phyloP scores from a whole-genome alignment of 2,329 filamentous ascomycete genomes.

The Metarhizium guizhouense region DNA sequence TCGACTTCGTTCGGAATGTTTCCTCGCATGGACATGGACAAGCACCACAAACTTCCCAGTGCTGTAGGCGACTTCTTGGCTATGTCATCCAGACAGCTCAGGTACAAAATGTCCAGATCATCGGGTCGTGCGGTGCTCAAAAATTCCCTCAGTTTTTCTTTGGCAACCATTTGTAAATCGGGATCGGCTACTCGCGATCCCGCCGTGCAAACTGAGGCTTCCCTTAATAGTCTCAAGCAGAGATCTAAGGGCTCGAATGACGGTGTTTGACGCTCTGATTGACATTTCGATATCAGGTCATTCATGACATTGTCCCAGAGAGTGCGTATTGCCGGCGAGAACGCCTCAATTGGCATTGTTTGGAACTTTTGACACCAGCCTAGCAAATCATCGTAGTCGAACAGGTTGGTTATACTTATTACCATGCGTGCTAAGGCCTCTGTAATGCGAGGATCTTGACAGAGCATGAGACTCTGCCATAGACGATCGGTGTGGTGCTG shows the following conservation, averaged over 20 bases:
- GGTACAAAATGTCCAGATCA: constrained; percentile 54
- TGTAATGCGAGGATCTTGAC: constrained; percentile 76
- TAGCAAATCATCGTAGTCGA: constrained; percentile 40
- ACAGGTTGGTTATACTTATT: constrained; percentile 36
- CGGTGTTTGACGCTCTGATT: constrained; percentile 23
- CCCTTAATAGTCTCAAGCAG: constrained; percentile 59
- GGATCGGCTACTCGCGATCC: constrained; percentile 47
- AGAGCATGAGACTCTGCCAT: constrained; percentile 74
- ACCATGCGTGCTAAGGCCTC: constrained; percentile 68
- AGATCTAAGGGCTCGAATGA: constrained; percentile 39
- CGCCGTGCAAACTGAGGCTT: constrained; percentile 51
- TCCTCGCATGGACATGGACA: constrained; percentile 40
- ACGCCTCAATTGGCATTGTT: constrained; percentile 51
- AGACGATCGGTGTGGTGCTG: constrained; percentile 66
- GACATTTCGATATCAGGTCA: constrained; percentile 34
- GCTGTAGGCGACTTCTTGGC: constrained; percentile 51
- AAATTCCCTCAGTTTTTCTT: constrained; percentile 51
- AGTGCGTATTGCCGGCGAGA: constrained; percentile 51
- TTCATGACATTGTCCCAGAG: constrained; percentile 52
- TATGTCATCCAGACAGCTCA: constrained; percentile 61
- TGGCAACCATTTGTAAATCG: constrained; percentile 56
- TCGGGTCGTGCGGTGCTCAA: constrained; percentile 42
- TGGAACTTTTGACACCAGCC: constrained; percentile 66
- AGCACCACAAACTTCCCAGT: constrained; percentile 63
- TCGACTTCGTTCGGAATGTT: constrained; percentile 42